Percentiles rank a stretch among this genome's conserved stretches.
These are phyloP conservation scores for Albugo candida DNA, from an alignment of 352 stramenopile genomes.

Conservation along the genomic window DNA sequence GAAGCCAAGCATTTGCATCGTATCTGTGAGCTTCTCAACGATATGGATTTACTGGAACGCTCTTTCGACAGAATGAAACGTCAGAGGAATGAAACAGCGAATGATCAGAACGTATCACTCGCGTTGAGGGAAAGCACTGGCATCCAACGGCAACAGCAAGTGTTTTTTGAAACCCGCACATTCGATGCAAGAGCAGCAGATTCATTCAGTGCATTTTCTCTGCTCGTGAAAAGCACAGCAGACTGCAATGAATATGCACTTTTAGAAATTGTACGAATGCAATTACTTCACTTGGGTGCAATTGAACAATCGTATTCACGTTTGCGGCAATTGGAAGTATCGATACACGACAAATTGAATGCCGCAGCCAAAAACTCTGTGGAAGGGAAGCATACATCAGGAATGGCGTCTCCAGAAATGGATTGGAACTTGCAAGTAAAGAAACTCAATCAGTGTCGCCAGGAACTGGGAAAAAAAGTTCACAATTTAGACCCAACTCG, in stretches of 20 bases:
- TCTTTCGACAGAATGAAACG: slow-evolving; percentile 12
- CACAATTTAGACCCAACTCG: slow-evolving; percentile 31
- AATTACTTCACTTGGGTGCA: slow-evolving; percentile 46
- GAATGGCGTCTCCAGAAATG: slow-evolving; percentile 1
- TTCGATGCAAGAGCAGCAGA: slow-evolving; percentile 54
- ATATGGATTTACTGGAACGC: slow-evolving; percentile 52
- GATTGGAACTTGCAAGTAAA: neutral
- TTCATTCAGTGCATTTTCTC: slow-evolving; percentile 46
- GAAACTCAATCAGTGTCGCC: slow-evolving; percentile 25
- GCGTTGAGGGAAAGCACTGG: neutral
- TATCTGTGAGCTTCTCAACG: slow-evolving; percentile 45
- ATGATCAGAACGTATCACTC: slow-evolving; percentile 6
- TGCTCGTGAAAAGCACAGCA: slow-evolving; percentile 45
- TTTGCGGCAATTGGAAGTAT: slow-evolving; percentile 4
- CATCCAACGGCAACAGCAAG: slow-evolving; percentile 3
- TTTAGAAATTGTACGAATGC: slow-evolving; percentile 60
- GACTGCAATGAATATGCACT: slow-evolving; percentile 70
- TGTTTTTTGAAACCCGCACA: slow-evolving; percentile 30
- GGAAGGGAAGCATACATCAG: slow-evolving; percentile 6
- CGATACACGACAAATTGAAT: slow-evolving; percentile 5
- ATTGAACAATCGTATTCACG: slow-evolving; percentile 58
- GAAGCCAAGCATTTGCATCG: slow-evolving; percentile 46
- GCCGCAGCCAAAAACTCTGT: neutral
- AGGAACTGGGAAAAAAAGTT: slow-evolving; percentile 36
- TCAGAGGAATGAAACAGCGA: slow-evolving; percentile 16